Evolutionary conservation across 2,329 filamentous ascomycete genomes (phyloP).

Genomic region (Lasiodiplodia citricola): DNA sequence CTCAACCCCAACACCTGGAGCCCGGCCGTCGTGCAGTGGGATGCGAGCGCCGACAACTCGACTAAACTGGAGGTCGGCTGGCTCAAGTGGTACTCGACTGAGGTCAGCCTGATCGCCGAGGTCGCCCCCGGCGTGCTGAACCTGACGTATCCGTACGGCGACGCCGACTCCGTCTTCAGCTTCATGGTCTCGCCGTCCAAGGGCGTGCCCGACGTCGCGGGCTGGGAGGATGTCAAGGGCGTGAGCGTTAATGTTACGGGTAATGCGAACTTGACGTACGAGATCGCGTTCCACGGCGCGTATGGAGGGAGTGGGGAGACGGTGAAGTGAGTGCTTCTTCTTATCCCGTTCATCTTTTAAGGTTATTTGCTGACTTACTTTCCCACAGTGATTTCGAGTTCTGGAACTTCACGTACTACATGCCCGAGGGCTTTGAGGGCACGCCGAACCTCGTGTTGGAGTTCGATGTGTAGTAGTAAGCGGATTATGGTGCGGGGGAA

Average conservation of each 20-base stretch:
- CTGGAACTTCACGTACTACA: slow-evolving; percentile 51
- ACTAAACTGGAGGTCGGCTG: slow-evolving; percentile 38
- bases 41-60: slow-evolving; percentile 37
- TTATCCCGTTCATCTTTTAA: not conserved
- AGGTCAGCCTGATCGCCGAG: slow-evolving; percentile 48
- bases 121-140: slow-evolving; percentile 51
- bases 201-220: slow-evolving; percentile 49
- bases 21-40: slow-evolving; percentile 66
- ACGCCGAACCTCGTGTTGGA: slow-evolving; percentile 35
- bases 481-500: not conserved
- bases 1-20: slow-evolving; percentile 61
- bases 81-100: slow-evolving; percentile 46
- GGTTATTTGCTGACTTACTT: not conserved
- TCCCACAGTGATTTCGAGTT: slow-evolving; percentile 44
- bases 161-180: slow-evolving; percentile 55
- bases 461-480: slow-evolving; percentile 30
- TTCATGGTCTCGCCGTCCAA: slow-evolving; percentile 57
- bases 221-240: slow-evolving; percentile 57
- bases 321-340: slow-evolving; percentile 42
- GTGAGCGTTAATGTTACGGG: slow-evolving; percentile 53
- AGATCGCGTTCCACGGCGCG: slow-evolving; percentile 52
- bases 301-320: slow-evolving; percentile 43
- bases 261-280: slow-evolving; percentile 49
- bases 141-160: slow-evolving; percentile 61
- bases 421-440: slow-evolving; percentile 37